These are phyloP conservation scores for Salix viminalis DNA, from an alignment of 345 rosid species.

Conservation along the genomic window DNA sequence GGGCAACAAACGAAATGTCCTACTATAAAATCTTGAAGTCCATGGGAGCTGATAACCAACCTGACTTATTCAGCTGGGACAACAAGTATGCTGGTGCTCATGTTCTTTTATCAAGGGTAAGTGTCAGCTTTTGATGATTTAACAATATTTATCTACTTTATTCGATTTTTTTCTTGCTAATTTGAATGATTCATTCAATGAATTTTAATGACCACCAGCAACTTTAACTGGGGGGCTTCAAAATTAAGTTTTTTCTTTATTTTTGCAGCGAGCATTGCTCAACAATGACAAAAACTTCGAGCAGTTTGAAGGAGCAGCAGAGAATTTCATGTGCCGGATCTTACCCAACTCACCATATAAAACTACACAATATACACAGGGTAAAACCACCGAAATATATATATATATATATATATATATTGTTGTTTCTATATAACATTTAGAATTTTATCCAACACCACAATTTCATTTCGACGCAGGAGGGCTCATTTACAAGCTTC, in stretches of 20 bases:
- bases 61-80: constrained; percentile 93
- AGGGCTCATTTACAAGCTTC: constrained; percentile 74
- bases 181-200: too few relatives aligned
- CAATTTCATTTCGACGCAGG: constrained; percentile 37
- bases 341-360: constrained; percentile 76
- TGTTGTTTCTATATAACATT: too few relatives aligned
- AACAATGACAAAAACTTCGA: constrained; percentile 56
- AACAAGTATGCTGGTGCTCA: constrained; percentile 85
- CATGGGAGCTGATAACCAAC: constrained; percentile 66
- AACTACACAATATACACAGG: constrained; percentile 81
- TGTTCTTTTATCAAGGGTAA: constrained; percentile 72
- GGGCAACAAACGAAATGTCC: constrained; percentile 61
- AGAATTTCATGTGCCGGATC: constrained; percentile 77
- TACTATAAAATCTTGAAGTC: constrained; percentile 63
- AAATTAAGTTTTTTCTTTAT: neutral
- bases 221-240: too few relatives aligned
- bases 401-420: too few relatives aligned
- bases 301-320: constrained; percentile 59
- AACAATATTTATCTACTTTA: neutral
- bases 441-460: too few relatives aligned
- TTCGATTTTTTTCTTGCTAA: too few relatives aligned
- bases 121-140: neutral
- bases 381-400: constrained; percentile 17
- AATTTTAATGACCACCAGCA: too few relatives aligned
- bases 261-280: constrained; percentile 53